A percentile compares a stretch with the other conserved stretches of the same genome.
Conservation (phyloP, 2,329 filamentous ascomycete genomes). For the Cytospora mali region DNA sequence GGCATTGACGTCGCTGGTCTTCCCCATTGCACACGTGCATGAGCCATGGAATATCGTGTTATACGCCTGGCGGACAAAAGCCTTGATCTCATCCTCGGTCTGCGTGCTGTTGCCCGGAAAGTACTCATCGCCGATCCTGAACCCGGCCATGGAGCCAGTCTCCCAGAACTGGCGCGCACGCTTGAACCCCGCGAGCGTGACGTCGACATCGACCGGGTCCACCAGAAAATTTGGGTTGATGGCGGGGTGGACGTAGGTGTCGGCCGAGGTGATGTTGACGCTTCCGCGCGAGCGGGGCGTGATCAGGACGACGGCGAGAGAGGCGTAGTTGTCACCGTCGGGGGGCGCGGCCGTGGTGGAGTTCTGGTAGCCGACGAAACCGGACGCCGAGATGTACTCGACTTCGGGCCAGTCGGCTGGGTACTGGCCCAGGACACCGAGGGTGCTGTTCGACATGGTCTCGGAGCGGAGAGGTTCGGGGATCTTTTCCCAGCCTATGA, state of each 20-base stretch:
- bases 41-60: conserved; percentile 39
- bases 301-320: neutral
- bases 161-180: conserved; percentile 27
- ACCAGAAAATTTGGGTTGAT: conserved; percentile 44
- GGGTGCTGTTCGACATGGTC: conserved; percentile 7
- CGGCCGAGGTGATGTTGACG: conserved; percentile 8
- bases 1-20: neutral
- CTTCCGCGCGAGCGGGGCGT: conserved; percentile 5
- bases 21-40: conserved; percentile 43
- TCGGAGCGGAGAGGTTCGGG: conserved; percentile 10
- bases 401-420: conserved; percentile 22
- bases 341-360: neutral
- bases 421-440: neutral
- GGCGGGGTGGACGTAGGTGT: conserved; percentile 34
- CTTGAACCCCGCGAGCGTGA: conserved; percentile 32
- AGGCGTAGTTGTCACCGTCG: conserved; percentile 11
- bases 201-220: conserved; percentile 3
- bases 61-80: conserved; percentile 26
- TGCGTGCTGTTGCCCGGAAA: conserved; percentile 40
- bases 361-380: conserved; percentile 5
- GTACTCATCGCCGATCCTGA: conserved; percentile 33
- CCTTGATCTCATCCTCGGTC: conserved; percentile 37
- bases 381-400: conserved; percentile 11
- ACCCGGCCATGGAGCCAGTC: conserved; percentile 28
- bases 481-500: conserved; percentile 20